phyloP scores from a whole-genome alignment of 2,329 filamentous ascomycete genomes.

The Fusarium nodosum region DNA sequence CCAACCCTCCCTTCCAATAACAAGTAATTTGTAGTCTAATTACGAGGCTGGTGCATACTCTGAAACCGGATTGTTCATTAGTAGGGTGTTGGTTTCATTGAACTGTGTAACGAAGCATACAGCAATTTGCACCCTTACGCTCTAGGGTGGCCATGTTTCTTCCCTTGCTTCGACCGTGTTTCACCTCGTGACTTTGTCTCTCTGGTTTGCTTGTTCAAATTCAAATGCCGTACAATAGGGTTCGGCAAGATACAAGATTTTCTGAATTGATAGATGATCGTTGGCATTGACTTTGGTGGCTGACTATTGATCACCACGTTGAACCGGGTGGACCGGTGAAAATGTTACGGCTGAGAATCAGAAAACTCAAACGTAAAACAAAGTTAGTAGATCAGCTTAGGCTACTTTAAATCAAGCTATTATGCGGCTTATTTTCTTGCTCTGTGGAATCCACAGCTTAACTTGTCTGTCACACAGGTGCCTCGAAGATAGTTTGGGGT shows the following conservation, averaged over 20 bases:
- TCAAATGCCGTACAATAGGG: no score
- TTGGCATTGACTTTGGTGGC: constrained; percentile 9
- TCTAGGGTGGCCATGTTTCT: constrained; percentile 10
- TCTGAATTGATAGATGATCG: not conserved
- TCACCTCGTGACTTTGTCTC: not conserved
- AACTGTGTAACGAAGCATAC: not conserved
- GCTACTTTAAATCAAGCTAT: not conserved
- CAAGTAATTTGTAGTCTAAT: constrained; percentile 3
- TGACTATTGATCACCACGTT: constrained; percentile 25
- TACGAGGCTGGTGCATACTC: constrained; percentile 12
- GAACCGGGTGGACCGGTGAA: constrained; percentile 36
- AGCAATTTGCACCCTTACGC: constrained; percentile 1
- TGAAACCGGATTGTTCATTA: constrained; percentile 25
- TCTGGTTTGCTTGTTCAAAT: not conserved
- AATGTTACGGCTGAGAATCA: not conserved
- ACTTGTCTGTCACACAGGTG: not conserved
- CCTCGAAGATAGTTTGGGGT: not conserved
- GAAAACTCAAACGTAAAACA: not conserved
- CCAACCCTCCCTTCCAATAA: constrained; percentile 13
- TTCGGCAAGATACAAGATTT: not conserved
- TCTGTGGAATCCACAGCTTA: not conserved
- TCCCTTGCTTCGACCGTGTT: not conserved
- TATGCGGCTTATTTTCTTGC: not conserved
- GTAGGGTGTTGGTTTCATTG: constrained; percentile 4
- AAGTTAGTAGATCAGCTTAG: not conserved